Evolutionary conservation across 495 filamentous ascomycete species (phyloP), one percentile per base, ranked within the genome.

Genomic region (Xylaria sp.): DNA sequence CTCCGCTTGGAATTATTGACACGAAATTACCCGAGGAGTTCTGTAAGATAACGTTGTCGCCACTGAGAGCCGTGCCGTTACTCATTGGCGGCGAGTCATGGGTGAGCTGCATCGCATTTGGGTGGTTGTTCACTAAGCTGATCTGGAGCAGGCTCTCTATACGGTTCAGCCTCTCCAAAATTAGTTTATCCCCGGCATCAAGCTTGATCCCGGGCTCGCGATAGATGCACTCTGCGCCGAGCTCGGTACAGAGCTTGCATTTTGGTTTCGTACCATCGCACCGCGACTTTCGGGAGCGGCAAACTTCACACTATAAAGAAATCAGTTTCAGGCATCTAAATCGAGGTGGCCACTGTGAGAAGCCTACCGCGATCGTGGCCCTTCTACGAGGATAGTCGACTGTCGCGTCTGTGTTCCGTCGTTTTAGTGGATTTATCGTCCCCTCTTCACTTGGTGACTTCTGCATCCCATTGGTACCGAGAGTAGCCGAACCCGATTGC

Each of bases 131-230:
- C 21, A 82, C 77, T 62, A 92, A 73, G 67, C 83, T 91, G 55
- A 90, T 89, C 77, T 93, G 92, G 15, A 95, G 88, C 21, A 94
- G 80, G 48, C 88, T 90, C 80, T 95, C 93, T 68, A 95, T 94
- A 31, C 92, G 87, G 69, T 86, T 86, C 33, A 95, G 82, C 59
- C 90, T 90, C 73, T 94, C 93, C 29, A 95, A 83, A 69, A 95
- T 95, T 50, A 94, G 87, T 77, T 93, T 94, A 80, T 94, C 93
- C 67, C 93, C 93, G 37, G 93, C 92, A 79, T 94, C 93, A 35
- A 94, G 89, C 79, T 95, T 95, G 82, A 94, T 94, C 5, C 93
- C 93, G 19, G 93, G 93, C 79, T 95, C 93, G 57, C 93, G 87
- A 76, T 95, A 95, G 69, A 93, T 86, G 78, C 93, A 95, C 70